Base-by-base conservation (phyloP, 1,284 basidiomycete genomes). In the Pholiota adiposa region DNA sequence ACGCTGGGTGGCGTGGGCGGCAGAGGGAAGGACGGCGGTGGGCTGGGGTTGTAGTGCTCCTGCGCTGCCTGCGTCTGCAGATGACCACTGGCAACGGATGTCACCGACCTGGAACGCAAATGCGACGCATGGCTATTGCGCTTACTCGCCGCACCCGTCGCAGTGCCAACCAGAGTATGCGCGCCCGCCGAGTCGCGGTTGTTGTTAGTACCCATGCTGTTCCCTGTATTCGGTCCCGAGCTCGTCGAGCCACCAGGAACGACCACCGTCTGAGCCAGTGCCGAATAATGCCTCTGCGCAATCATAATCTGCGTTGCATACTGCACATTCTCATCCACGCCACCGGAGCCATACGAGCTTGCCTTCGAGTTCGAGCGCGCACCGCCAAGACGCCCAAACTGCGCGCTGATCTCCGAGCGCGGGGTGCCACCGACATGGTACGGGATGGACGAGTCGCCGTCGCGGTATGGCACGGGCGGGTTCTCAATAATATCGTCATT, bases 1-100 rank as follows among this genome's bases (percentile, higher is more conserved):
- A 87, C 79, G 56, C 78, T 85, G 0, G 86, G 86, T 31, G 88
- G 87, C 7, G 87, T 90, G 2, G 88, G 88, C 11, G 88, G 87
- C 38, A 90, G 79, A 18, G 88, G 87, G 62, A 84, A 80, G 0
- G 84, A 77, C 2, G 88, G 87, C 34, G 88, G 87, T 4, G 84
- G 85, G 65, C 79, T 86, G 66, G 81, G 74, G 52, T 76, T 80
- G 67, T 79, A 80, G 49, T 69, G 71, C 52, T 69, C 67, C 38
- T 71, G 68, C n/a, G 70, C 63, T 23, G 74, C 75, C 1, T 73
- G 73, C n/a, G 77, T 77, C 29, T 74, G 75, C 23, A 81, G 78
- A 25, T 71, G 72, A 59, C 23, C 44, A 5, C 44, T 18, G 27
- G 11, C 27, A 58, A 82, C 70, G 4, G 85, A 87, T 2, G 86